Base-by-base conservation (phyloP, 768 basidiomycete genomes). In the Rhizopogon vesiculosus region DNA sequence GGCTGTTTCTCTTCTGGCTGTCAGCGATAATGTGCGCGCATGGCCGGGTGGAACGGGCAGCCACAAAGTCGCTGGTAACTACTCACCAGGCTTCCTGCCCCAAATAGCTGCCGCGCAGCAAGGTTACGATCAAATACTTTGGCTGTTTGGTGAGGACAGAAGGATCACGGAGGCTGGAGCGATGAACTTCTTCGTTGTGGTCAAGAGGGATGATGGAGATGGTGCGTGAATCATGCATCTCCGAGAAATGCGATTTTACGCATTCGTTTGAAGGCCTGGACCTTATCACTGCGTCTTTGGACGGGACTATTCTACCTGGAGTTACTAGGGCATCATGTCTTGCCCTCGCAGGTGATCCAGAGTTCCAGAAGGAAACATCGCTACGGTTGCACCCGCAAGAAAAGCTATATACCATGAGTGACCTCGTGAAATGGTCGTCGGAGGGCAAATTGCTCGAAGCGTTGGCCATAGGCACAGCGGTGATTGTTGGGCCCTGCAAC, bases 231-330 rank as follows among this genome's bases (percentile, higher is more conserved):
- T 19, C 19, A 5, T 7, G 29, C 22, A 9, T 45, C 53, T 39
- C 5, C 51, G n/a, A 45, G 55, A 40, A 5, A 22, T 31, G 38
- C 12, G 22, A 38, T 49, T 5, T 25, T 16, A 13, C 12, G 22
- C 3, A 41, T 48, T n/a, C 40, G 15, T 45, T 8, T 39, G 38
- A 62, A 90, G 87, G 75, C n/a, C 68, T 83, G 56, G 93, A 98
- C 67, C 78, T 97, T 52, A 78, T 92, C 59, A 97, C 96, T 1
- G 91, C 94, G 1, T 89, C 92, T 13, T 74, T 97, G 57, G 92
- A 90, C 66, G 93, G 94, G 49, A 88, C 91, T 72, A 92, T 98
- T 63, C 82, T 98, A 2, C 93, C 94, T 2, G 93, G 95, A 44
- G 84, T 98, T 25, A 97, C 94, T 7, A 85, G 94, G 59, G 88